Evolutionary conservation across 345 rosid species (phyloP).

Genomic region (Chamaenerion angustifolium): DNA sequence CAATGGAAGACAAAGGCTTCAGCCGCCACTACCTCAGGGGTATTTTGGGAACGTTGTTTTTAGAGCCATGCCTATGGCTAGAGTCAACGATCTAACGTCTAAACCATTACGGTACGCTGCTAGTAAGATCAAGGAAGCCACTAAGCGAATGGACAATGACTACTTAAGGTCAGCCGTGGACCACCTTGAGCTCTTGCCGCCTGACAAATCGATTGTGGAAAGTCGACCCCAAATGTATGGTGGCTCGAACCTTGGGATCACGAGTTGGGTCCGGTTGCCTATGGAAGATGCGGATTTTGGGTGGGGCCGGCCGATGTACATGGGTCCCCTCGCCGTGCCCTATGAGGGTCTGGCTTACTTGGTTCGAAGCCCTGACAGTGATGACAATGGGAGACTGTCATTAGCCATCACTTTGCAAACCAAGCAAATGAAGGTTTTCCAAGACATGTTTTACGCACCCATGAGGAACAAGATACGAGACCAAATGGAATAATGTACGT

Average conservation of each 20-base stretch:
- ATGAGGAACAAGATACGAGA: no score
- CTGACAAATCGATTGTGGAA: slow-evolving; percentile 21
- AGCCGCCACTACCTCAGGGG: slow-evolving; percentile 69
- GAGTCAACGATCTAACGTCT: slow-evolving; percentile 47
- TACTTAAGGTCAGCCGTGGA: slow-evolving; percentile 91
- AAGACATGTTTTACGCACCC: slow-evolving; percentile 25
- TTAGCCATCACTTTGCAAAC: slow-evolving; percentile 39
- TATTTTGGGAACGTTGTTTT: slow-evolving; percentile 91
- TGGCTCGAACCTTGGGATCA: slow-evolving; percentile 47
- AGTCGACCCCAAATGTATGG: slow-evolving; percentile 29
- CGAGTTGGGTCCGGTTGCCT: slow-evolving; percentile 23
- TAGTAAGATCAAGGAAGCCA: slow-evolving; percentile 52
- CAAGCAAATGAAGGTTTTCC: slow-evolving; percentile 42
- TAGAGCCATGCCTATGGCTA: slow-evolving; percentile 67
- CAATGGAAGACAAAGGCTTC: slow-evolving; percentile 73
- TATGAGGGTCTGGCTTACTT: slow-evolving; percentile 38
- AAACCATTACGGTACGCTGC: slow-evolving; percentile 91
- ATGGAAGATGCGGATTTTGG: slow-evolving; percentile 46
- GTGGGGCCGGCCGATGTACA: slow-evolving; percentile 47
- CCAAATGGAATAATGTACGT: no score
- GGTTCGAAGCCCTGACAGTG: slow-evolving; percentile 23
- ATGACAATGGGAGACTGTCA: slow-evolving; percentile 34
- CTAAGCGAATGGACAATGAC: slow-evolving; percentile 69
- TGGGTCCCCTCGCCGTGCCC: slow-evolving; percentile 29
- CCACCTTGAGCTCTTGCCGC: slow-evolving; percentile 51